Conservation (phyloP, 495 filamentous ascomycete genomes). For the Penicillium angulare region DNA sequence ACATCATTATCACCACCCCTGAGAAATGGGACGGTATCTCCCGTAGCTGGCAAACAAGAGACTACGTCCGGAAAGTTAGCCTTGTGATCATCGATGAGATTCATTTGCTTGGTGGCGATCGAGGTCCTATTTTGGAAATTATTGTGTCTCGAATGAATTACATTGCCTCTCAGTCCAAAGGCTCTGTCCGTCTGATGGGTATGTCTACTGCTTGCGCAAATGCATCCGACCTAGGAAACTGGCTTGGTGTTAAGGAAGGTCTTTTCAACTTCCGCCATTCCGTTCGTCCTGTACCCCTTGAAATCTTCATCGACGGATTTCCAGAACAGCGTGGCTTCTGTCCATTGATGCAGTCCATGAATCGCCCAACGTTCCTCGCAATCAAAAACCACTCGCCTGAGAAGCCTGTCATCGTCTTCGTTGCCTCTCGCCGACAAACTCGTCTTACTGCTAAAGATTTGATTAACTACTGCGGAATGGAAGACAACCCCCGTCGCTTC, state of each 20-base stretch:
- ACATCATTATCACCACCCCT: constrained; percentile 97
- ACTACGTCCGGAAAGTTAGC: constrained; percentile 92
- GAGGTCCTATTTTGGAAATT: constrained; percentile 96
- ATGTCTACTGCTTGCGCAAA: constrained; percentile 99
- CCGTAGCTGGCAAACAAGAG: constrained; percentile 94
- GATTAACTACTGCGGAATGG: constrained; percentile 97
- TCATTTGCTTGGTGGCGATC: constrained; percentile 90
- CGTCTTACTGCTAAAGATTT: constrained; percentile 91
- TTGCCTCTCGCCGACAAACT: constrained; percentile 92
- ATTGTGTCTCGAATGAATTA: constrained; percentile 99
- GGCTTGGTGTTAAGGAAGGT: constrained; percentile 96
- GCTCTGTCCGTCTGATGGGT: constrained; percentile 83
- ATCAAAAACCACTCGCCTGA: constrained; percentile 94
- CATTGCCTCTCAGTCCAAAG: constrained; percentile 87
- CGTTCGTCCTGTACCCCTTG: constrained; percentile 92
- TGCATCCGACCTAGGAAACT: constrained; percentile 89
- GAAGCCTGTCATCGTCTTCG: constrained; percentile 98
- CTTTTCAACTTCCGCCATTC: constrained; percentile 98
- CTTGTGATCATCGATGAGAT: constrained; percentile 99
- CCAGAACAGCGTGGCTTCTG: constrained; percentile 94
- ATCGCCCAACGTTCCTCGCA: constrained; percentile 91
- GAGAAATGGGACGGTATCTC: constrained; percentile 99
- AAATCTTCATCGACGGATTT: constrained; percentile 97
- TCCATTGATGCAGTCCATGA: constrained; percentile 98
- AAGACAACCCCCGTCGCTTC: constrained; percentile 93